Conservation (phyloP, 441 rosid species). For the Kokia cookei region DNA sequence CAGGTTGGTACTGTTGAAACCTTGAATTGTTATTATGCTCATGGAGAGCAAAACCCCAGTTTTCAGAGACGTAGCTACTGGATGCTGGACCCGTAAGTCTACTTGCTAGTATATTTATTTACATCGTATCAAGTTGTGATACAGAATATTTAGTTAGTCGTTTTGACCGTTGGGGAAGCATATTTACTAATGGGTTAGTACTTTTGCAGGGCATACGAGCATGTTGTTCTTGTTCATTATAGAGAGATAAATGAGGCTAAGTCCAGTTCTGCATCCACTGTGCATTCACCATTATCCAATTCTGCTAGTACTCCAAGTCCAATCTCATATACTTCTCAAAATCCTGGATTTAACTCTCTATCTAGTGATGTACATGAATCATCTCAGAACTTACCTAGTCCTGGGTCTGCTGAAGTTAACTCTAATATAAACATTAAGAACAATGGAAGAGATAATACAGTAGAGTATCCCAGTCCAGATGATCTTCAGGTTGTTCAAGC, state of each 20-base stretch:
- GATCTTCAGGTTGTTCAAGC: conserved; percentile 44
- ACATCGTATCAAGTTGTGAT: conserved; percentile 7
- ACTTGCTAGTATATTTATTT: neutral
- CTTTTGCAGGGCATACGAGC: conserved; percentile 65
- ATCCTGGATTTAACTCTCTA: conserved; percentile 40
- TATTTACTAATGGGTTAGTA: conserved; percentile 10
- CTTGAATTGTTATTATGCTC: conserved; percentile 92
- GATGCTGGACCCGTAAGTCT: conserved; percentile 91
- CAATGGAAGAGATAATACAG: conserved; percentile 24
- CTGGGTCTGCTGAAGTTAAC: conserved; percentile 55
- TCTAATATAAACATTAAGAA: conserved; percentile 34
- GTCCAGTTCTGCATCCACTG: conserved; percentile 35
- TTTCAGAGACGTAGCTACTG: conserved; percentile 95
- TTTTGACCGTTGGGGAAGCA: neutral
- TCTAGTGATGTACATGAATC: conserved; percentile 34
- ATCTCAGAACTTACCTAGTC: conserved; percentile 47
- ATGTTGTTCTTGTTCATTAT: conserved; percentile 91
- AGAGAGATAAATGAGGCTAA: conserved; percentile 68
- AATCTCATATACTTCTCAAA: conserved; percentile 34
- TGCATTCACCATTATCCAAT: conserved; percentile 39
- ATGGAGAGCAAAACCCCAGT: conserved; percentile 69
- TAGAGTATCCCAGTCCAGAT: conserved; percentile 25
- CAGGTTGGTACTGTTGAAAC: conserved; percentile 90
- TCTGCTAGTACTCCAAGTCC: conserved; percentile 37
- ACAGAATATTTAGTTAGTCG: neutral